Percentiles rank a stretch among this genome's conserved stretches.
Evolutionary conservation across 2,329 filamentous ascomycete genomes (phyloP).

Genomic region (Penicillium sp.): DNA sequence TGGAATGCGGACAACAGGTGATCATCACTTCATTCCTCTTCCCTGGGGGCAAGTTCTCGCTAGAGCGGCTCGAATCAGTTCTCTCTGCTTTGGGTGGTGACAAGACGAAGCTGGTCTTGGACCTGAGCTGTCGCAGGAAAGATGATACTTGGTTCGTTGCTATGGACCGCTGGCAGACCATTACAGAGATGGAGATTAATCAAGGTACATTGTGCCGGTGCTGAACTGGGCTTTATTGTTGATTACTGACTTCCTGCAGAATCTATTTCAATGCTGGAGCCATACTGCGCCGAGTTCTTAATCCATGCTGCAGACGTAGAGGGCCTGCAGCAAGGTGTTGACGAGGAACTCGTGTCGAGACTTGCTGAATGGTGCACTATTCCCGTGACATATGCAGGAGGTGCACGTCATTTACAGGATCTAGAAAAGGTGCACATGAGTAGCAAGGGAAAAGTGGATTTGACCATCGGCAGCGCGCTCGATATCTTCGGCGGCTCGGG

Average conservation of each 20-base stretch:
- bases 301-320: slow-evolving; percentile 98
- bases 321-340: slow-evolving; percentile 85
- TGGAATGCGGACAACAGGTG: slow-evolving; percentile 58
- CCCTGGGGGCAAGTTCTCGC: slow-evolving; percentile 75
- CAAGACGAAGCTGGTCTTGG: slow-evolving; percentile 80
- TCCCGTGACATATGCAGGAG: slow-evolving; percentile 93
- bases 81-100: slow-evolving; percentile 69
- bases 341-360: slow-evolving; percentile 72
- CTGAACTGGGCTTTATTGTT: neutral
- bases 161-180: slow-evolving; percentile 98
- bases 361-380: slow-evolving; percentile 84
- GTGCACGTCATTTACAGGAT: slow-evolving; percentile 78
- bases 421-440: slow-evolving; percentile 74
- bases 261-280: slow-evolving; percentile 74
- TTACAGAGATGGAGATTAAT: slow-evolving; percentile 93
- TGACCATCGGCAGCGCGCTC: slow-evolving; percentile 93
- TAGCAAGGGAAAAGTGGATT: slow-evolving; percentile 76
- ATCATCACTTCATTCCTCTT: slow-evolving; percentile 97
- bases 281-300: slow-evolving; percentile 92
- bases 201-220: slow-evolving; percentile 56
- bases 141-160: slow-evolving; percentile 87
- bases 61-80: slow-evolving; percentile 69
- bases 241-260: slow-evolving; percentile 50
- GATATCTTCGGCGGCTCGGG: slow-evolving; percentile 91
- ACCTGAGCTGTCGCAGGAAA: slow-evolving; percentile 81